phyloP scores from a whole-genome alignment of 148 eudicot genomes.

The Camellia sinensis region DNA sequence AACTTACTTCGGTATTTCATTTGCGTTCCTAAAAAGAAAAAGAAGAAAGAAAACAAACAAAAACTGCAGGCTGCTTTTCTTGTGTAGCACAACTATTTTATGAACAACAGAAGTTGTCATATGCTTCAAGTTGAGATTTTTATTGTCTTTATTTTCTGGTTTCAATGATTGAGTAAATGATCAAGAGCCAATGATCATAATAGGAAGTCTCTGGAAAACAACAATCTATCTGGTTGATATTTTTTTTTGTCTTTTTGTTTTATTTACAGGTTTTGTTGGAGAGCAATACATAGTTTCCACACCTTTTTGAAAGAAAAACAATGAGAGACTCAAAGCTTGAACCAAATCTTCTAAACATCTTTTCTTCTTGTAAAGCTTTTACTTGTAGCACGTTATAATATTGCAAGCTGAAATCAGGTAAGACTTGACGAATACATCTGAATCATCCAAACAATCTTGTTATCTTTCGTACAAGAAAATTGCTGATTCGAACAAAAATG shows the following conservation, averaged over 20 bases:
- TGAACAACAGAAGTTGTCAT: not conserved
- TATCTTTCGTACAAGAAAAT: conserved; percentile 9
- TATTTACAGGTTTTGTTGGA: conserved; percentile 11
- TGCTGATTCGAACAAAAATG: conserved; percentile 8
- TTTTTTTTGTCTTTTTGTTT: too few relatives aligned
- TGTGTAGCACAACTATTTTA: too few relatives aligned
- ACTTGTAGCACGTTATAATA: conserved; percentile 4
- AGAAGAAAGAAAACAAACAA: too few relatives aligned
- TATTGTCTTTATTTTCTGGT: not conserved
- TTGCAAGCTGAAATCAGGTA: not conserved
- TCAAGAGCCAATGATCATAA: not conserved
- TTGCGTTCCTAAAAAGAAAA: not conserved
- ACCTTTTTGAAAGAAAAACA: not conserved
- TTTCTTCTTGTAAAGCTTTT: not conserved
- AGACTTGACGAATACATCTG: not conserved
- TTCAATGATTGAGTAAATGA: not conserved
- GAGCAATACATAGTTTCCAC: conserved; percentile 2
- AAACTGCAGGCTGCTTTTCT: not conserved
- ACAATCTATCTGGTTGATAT: not conserved
- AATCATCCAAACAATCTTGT: conserved; percentile 16
- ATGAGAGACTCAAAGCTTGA: conserved; percentile 5
- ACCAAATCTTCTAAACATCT: conserved; percentile 6
- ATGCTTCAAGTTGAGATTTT: not conserved
- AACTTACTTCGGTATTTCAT: not conserved
- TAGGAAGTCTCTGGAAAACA: too few relatives aligned